These are phyloP conservation scores for Senna siamea DNA, from an alignment of 306 rosid genomes.

Conservation along the genomic window DNA sequence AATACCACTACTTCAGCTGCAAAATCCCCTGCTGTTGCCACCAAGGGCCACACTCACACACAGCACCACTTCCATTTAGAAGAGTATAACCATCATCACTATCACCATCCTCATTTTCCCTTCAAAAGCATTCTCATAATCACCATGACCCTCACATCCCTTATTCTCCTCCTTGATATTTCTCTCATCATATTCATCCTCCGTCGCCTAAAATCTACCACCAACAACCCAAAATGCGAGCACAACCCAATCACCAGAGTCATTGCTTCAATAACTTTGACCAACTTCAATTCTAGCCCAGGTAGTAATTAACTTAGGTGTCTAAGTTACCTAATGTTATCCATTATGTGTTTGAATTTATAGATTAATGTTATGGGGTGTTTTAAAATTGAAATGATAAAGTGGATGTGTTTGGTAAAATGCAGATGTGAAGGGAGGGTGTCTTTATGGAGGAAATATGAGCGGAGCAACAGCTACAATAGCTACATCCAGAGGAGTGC, in stretches of 20 bases:
- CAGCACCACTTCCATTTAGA: constrained; percentile 43
- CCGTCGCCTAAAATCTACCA: constrained; percentile 60
- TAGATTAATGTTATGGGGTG: not conserved
- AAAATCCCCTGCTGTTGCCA: constrained; percentile 20
- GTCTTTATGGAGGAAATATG: constrained; percentile 71
- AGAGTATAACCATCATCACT: constrained; percentile 32
- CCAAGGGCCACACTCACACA: constrained; percentile 44
- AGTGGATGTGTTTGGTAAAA: too few species aligned
- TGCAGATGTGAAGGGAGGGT: constrained; percentile 86
- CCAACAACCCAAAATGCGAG: too few species aligned
- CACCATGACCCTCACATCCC: constrained; percentile 42
- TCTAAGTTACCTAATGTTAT: too few species aligned
- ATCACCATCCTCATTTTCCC: constrained; percentile 49
- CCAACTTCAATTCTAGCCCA: constrained; percentile 66
- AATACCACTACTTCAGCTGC: constrained; percentile 43
- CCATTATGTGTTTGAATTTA: not conserved
- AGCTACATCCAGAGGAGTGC: constrained; percentile 70
- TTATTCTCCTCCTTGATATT: constrained; percentile 50
- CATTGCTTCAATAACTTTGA: constrained; percentile 54
- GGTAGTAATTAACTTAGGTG: constrained; percentile 51
- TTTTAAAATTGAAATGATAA: too few species aligned
- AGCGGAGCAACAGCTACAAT: constrained; percentile 53
- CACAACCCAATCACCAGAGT: constrained; percentile 63
- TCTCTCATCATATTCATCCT: constrained; percentile 58
- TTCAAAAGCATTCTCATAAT: constrained; percentile 61